Base-by-base conservation (phyloP, 495 filamentous ascomycete species). In the Penicillium cosmopolitanum region DNA sequence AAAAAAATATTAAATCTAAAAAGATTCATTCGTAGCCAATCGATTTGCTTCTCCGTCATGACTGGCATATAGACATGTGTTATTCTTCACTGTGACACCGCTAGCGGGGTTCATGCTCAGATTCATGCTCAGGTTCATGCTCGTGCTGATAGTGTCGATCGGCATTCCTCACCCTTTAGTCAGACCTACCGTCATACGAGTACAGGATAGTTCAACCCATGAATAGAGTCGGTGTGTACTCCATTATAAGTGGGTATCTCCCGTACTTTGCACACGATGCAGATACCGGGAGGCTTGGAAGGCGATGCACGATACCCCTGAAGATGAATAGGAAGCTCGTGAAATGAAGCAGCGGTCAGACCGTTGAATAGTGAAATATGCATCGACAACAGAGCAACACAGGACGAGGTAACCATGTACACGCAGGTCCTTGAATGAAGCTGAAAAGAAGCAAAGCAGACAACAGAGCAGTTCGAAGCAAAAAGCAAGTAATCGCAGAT, bases 11-110 rank as follows among this genome's bases (percentile, higher is more conserved):
- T 23, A 28, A 18, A 11, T 21, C 13, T 11, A 18, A 19, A 2
- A 61, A 70, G 67, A 68, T 68, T 66, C 60, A 70, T 62, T 28
- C 65, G 55, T n/a, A 56, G 57, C 65, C 67, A 70, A 70, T 70
- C 67, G 55, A 67, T 70, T 10, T 25, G 10, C 13, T n/a, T 50
- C 56, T 34, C 18, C 50, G 35, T 18, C 16, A 55, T 13, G 36
- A 13, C 36, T 40, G 36, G 9, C 36, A 40, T 40, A 16, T 31
- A 35, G 33, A n/a, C n/a, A 46, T 25, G 42, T 50, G 33, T 31
- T 38, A 28, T 40, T 13, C 6, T 40, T 40, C 36, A 40, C 36
- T 40, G 12, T 40, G 36, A 40, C 36, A 40, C 15, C 36, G 36
- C 36, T 40, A 40, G 36, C 36, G 36, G 36, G 36, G 12, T 40